Base-by-base conservation (phyloP, 768 basidiomycete genomes). In the Fibroporia radiculosa region DNA sequence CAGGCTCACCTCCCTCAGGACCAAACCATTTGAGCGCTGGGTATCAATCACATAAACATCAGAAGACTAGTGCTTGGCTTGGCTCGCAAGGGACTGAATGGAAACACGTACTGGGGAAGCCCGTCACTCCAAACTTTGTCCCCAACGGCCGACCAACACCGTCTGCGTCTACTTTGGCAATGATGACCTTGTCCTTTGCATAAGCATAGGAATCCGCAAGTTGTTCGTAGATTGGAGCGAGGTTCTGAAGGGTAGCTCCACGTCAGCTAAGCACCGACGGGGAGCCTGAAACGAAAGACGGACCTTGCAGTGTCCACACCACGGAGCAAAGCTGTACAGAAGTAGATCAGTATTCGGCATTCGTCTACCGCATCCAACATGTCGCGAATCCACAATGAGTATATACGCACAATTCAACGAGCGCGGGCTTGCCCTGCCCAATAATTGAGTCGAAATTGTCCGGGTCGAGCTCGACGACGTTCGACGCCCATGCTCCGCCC, bases 161-260 rank as follows among this genome's bases (percentile, higher is more conserved):
- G 58, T 97, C 93, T 1, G 92, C 92, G 53, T 97, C 92, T 10
- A 93, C 82, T 59, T 95, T 95, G 42, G 91, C 93, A 53, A 97
- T 77, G 40, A 89, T 56, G 18, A 97, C 85, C 59, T 87, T 89
- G 58, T 90, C 82, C 50, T 84, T 84, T 42, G 73, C 78, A 43
- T 83, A 75, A 3, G 75, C 66, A 59, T 80, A 97, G n/a, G 85
- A 85, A 56, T 95, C 86, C 23, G 82, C 93, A 22, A 97, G 78
- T 60, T 93, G 74, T 61, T 95, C 93, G 52, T 89, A 97, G 0
- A 68, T 64, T 3, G 93, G 93, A 0, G 90, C 93, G 48, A 95
- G 84, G 67, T 76, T 90, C 89, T 91, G 56, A 20, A 18, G 29
- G 12, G 27, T 31, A 16, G 11, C 12, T 26, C n/a, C 38, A 20